These are phyloP conservation scores for Acanthochlamys bracteata DNA, from an alignment of 106 monocot genomes.

Conservation along the genomic window DNA sequence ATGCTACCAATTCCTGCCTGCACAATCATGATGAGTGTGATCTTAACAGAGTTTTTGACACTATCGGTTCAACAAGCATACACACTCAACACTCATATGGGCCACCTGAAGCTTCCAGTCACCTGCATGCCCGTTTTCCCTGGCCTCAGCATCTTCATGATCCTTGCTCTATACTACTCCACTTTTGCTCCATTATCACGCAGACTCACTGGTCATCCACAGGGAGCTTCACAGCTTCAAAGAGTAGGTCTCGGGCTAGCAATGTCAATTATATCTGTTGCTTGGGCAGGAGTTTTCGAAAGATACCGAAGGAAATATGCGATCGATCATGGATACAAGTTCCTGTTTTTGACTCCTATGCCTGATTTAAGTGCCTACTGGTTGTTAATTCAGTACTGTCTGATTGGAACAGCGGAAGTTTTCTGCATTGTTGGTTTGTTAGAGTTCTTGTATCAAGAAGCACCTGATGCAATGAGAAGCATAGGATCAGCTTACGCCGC, in stretches of 20 bases:
- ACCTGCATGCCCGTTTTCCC: slow-evolving; percentile 91
- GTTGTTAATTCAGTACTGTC: slow-evolving; percentile 82
- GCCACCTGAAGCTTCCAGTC: slow-evolving; percentile 63
- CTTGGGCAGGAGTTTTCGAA: slow-evolving; percentile 71
- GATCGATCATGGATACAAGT: slow-evolving; percentile 38
- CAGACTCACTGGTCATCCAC: slow-evolving; percentile 78
- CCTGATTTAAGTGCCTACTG: slow-evolving; percentile 72
- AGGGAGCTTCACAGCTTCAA: slow-evolving; percentile 81
- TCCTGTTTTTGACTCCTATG: slow-evolving; percentile 59
- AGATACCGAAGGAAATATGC: slow-evolving; percentile 73
- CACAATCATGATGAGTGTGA: slow-evolving; percentile 66
- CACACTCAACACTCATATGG: slow-evolving; percentile 74
- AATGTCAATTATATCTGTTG: slow-evolving; percentile 66
- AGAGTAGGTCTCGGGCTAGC: slow-evolving; percentile 67
- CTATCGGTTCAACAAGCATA: slow-evolving; percentile 90
- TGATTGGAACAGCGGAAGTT: slow-evolving; percentile 86
- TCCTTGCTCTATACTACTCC: slow-evolving; percentile 67
- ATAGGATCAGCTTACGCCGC: slow-evolving; percentile 84
- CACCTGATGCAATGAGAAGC: slow-evolving; percentile 95
- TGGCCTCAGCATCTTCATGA: slow-evolving; percentile 63
- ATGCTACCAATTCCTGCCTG: slow-evolving; percentile 69
- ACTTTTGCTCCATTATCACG: slow-evolving; percentile 66
- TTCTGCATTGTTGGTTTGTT: slow-evolving; percentile 81
- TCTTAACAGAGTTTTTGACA: slow-evolving; percentile 79
- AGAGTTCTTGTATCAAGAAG: slow-evolving; percentile 87